Evolutionary conservation across 2,329 filamentous ascomycete species (phyloP), one percentile per base, ranked within the genome.

Genomic region (Diplodia mutila): DNA sequence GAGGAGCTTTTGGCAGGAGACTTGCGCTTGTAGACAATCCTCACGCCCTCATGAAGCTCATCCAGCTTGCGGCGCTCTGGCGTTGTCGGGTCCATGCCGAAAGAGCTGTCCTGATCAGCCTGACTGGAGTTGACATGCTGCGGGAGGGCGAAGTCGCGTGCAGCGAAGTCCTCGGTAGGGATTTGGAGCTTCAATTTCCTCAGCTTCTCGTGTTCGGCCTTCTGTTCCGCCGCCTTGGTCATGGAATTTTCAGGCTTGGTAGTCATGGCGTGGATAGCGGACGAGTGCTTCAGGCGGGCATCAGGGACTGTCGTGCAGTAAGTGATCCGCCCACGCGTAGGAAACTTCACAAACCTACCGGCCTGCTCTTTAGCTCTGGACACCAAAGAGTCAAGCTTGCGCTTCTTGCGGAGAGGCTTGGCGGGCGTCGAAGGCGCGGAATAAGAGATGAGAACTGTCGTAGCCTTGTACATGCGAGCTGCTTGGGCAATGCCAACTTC

Each of bases 381-480:
- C 3, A 29, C 59, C 7, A 63, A n/a, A 16, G 59, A 63, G 12
- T 34, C 42, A 11, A 63, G 59, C 46, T 32, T 63, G 3, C 59
- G 59, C 8, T 63, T 63, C 59, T 63, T 63, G n/a, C 59, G 42
- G 21, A 63, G 59, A 51, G 57, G 59, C 29, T 63, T 51, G 59
- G 46, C 59, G 2, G 59, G 59, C 11, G 27, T 51, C 29, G 53
- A 51, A 25, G 52, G 5, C 9, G 37, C 16, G 48, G 53, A 52
- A n/a, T 42, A 5, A 25, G 39, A 39, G n/a, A 49, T 57, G 14
- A 16, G 4, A 51, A 25, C n/a, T 12, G 23, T 5, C 11, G 42
- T 51, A 8, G 39, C 29, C 8, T 52, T 66, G 8, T 11, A 53
- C 9, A 14, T 18, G 11, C 42, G 42, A 49, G 27, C 64, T 2